Evolutionary conservation across 768 basidiomycete genomes (phyloP).

Genomic region (Clitopilus hobsonii): DNA sequence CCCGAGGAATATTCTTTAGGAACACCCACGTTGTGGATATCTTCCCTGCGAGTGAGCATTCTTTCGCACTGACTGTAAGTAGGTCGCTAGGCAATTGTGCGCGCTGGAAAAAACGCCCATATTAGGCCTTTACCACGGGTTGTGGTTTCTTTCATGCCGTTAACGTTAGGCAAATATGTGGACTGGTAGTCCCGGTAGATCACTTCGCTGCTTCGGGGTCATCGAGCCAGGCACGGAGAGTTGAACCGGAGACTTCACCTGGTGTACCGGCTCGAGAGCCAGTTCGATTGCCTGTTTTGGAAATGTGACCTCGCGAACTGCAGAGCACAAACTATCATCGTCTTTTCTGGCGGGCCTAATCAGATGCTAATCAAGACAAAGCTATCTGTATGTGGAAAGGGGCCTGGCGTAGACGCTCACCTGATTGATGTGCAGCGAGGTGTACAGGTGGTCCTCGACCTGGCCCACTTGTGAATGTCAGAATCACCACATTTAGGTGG

Average conservation of each 20-base stretch:
- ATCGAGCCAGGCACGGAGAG: background rate
- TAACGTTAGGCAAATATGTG: background rate
- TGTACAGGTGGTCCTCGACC: background rate
- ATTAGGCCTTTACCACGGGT: background rate
- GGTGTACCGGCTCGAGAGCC: background rate
- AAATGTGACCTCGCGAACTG: background rate
- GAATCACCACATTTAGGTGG: background rate
- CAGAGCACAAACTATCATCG: background rate
- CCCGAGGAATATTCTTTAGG: background rate
- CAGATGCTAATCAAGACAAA: background rate
- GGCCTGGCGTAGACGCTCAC: background rate
- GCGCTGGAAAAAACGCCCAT: background rate
- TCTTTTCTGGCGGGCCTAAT: background rate
- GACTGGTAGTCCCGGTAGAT: background rate
- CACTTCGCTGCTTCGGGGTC: background rate
- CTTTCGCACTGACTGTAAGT: no score
- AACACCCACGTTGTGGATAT: background rate
- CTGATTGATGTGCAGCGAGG: background rate
- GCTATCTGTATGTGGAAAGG: background rate
- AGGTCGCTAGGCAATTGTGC: background rate
- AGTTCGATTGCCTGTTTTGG: background rate
- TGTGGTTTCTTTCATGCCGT: background rate
- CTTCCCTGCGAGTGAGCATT: no score
- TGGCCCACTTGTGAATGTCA: background rate
- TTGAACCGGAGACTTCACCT: background rate